Conservation (phyloP, 257 asterid species). For the Coffea eugenioides region DNA sequence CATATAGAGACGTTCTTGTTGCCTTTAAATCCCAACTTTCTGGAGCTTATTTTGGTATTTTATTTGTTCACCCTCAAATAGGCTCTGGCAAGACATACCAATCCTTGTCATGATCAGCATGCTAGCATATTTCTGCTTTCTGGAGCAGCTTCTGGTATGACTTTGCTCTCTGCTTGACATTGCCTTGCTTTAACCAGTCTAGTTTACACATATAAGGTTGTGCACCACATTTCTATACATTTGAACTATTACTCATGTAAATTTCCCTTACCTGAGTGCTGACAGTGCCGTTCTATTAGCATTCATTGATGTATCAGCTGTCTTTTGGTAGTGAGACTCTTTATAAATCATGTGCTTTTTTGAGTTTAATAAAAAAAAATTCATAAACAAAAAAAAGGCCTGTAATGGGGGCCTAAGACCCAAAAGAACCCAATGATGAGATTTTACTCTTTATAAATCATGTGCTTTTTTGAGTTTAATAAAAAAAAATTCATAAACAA, state of each 20-base stretch:
- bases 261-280: neutral
- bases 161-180: conserved; percentile 17
- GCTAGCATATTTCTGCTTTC: conserved; percentile 95
- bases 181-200: conserved; percentile 6
- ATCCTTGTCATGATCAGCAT: conserved; percentile 97
- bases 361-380: neutral
- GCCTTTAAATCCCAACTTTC: neutral
- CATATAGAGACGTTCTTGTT: neutral
- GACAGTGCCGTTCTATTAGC: neutral
- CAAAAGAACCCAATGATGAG: too few species aligned
- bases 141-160: conserved; percentile 96
- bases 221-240: neutral
- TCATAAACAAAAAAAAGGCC: too few species aligned
- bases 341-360: neutral
- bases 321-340: neutral
- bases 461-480: too few species aligned
- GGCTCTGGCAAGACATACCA: conserved; percentile 97
- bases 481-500: too few species aligned
- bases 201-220: conserved; percentile 1
- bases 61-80: conserved; percentile 28
- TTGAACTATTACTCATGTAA: neutral
- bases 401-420: too few species aligned
- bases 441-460: too few species aligned
- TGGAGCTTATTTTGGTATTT: conserved; percentile 9
- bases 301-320: neutral